phyloP scores from a whole-genome alignment of 2,329 filamentous ascomycete genomes.

The Monosporascus sp. region DNA sequence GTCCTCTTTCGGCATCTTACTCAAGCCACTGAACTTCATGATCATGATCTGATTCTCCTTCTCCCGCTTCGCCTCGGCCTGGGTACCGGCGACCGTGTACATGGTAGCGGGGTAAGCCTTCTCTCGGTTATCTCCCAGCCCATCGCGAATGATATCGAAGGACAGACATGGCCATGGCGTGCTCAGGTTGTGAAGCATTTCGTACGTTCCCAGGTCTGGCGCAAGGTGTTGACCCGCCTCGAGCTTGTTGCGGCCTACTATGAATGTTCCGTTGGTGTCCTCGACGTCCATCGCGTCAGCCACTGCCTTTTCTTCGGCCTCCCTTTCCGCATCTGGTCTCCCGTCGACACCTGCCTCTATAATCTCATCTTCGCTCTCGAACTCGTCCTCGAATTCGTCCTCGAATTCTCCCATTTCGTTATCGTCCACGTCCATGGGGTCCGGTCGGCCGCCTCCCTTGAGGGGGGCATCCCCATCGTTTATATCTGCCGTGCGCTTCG shows the following conservation, averaged over 20 bases:
- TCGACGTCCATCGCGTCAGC: constrained; percentile 85
- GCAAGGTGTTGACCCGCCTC: constrained; percentile 85
- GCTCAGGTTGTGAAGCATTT: constrained; percentile 93
- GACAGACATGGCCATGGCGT: constrained; percentile 96
- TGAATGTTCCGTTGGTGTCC: constrained; percentile 70
- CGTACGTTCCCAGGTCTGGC: constrained; percentile 90
- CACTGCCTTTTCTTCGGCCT: constrained; percentile 74
- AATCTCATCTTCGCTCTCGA: constrained; percentile 84
- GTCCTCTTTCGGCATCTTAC: constrained; percentile 71
- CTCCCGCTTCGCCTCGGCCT: constrained; percentile 69
- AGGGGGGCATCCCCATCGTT: constrained; percentile 43
- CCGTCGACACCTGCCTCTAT: constrained; percentile 93
- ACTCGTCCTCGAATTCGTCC: constrained; percentile 91
- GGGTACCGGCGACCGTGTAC: constrained; percentile 91
- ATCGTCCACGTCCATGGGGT: constrained; percentile 61
- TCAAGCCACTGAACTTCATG: constrained; percentile 90
- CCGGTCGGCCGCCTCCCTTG: constrained; percentile 56
- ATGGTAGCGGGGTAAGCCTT: constrained; percentile 93
- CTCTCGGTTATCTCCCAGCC: constrained; percentile 73
- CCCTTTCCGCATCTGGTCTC: constrained; percentile 82
- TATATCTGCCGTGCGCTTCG: constrained; percentile 52
- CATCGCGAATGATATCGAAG: constrained; percentile 85
- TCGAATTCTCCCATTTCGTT: constrained; percentile 77
- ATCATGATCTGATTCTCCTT: constrained; percentile 93
- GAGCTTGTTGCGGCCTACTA: constrained; percentile 87